phyloP scores from a whole-genome alignment of 2,329 filamentous ascomycete genomes.

The Fusarium oligoseptatum region DNA sequence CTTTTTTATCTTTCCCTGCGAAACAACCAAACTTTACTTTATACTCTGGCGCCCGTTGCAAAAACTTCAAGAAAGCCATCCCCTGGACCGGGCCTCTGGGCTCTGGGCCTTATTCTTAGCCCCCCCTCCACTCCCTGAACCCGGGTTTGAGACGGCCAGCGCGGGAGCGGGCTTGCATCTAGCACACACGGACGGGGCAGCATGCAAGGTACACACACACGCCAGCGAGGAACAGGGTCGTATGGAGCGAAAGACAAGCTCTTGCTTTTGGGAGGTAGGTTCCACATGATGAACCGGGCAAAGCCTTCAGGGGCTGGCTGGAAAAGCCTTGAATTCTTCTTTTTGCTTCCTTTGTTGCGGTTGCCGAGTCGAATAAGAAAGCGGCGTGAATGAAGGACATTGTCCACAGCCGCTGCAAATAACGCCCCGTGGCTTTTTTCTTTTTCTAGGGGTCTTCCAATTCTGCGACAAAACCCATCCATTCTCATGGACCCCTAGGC shows the following conservation, averaged over 20 bases:
- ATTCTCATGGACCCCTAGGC: too few relatives aligned
- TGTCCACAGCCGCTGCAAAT: neutral
- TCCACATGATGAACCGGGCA: neutral
- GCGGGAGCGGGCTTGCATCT: constrained; percentile 35
- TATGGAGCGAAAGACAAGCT: neutral
- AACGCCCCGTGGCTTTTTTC: constrained; percentile 21
- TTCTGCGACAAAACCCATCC: neutral
- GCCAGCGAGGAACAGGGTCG: constrained; percentile 7
- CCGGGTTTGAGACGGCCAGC: constrained; percentile 38
- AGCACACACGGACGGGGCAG: constrained; percentile 15
- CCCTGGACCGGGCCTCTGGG: constrained; percentile 8
- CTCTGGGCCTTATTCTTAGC: constrained; percentile 12
- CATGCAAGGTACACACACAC: constrained; percentile 34
- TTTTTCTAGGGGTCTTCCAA: constrained; percentile 13
- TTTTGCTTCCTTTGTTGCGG: neutral
- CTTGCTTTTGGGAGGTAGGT: constrained; percentile 8
- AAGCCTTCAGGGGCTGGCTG: constrained; percentile 32
- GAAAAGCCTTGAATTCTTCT: neutral
- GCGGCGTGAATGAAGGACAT: constrained; percentile 14
- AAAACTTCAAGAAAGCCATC: constrained; percentile 13
- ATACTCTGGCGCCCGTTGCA: constrained; percentile 11
- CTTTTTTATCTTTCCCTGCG: neutral
- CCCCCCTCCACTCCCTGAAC: neutral
- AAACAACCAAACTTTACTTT: neutral
- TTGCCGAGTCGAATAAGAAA: neutral